Percentiles rank a stretch among this genome's conserved stretches.
phyloP scores from a whole-genome alignment of 169 alveolate genomes.

The Fabrea salina region DNA sequence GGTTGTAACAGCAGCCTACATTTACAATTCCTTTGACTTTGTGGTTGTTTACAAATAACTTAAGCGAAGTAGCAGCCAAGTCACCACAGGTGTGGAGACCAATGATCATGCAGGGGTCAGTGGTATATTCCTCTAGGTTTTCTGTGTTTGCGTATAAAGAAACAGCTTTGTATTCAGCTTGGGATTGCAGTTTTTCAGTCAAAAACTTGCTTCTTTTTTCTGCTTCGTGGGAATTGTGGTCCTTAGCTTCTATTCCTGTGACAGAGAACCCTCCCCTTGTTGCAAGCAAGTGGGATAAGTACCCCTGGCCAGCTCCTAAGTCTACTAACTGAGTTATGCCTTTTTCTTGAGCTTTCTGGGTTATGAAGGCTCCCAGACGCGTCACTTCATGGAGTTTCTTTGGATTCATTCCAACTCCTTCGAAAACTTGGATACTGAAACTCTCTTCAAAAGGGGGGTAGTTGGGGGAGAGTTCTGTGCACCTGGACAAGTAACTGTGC shows the following conservation, averaged over 20 bases:
- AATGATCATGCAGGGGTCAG: not conserved
- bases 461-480: not conserved
- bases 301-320: conserved; percentile 20
- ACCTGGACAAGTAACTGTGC: not conserved
- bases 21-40: not conserved
- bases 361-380: not conserved
- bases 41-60: not conserved
- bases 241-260: conserved; percentile 14
- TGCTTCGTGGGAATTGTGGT: conserved; percentile 19
- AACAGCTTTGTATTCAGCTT: conserved; percentile 3
- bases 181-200: not conserved
- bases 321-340: not conserved
- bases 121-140: not conserved
- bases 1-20: conserved; percentile 32
- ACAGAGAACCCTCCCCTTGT: not conserved
- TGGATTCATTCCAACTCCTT: conserved; percentile 2
- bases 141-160: not conserved
- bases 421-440: not conserved
- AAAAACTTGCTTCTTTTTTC: not conserved
- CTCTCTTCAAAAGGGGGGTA: not conserved
- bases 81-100: conserved; percentile 32
- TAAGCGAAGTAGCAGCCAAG: not conserved
- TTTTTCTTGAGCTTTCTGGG: not conserved
- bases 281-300: not conserved
- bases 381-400: conserved; percentile 17